Evolutionary conservation across 768 basidiomycete genomes (phyloP).

Genomic region (Tylopilus felleus): DNA sequence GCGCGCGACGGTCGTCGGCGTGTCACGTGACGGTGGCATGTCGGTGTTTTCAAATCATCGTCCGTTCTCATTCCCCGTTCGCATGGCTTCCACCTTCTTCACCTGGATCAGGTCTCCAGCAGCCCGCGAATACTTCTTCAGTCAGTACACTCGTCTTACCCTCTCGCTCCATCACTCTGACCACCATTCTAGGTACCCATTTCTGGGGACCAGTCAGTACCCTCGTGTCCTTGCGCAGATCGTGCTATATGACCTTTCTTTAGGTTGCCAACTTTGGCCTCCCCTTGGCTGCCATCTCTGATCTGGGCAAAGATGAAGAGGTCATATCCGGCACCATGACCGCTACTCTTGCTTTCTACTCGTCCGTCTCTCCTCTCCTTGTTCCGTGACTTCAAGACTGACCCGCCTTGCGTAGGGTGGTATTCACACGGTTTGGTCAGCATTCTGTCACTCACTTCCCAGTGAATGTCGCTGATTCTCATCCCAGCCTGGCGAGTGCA

Average conservation of each 20-base stretch:
- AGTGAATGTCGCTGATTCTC: slow-evolving; percentile 2
- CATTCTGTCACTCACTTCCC: background rate
- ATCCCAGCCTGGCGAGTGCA: slow-evolving; percentile 86
- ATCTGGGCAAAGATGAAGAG: slow-evolving; percentile 92
- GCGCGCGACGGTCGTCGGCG: background rate
- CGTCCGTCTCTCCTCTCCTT: slow-evolving; percentile 55
- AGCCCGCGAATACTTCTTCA: slow-evolving; percentile 92
- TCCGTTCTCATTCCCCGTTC: background rate
- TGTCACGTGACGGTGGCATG: slow-evolving; percentile 14
- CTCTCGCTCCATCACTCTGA: slow-evolving; percentile 14
- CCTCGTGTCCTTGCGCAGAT: background rate
- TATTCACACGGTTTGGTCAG: slow-evolving; percentile 94
- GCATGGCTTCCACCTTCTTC: slow-evolving; percentile 82
- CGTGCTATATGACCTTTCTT: slow-evolving; percentile 7
- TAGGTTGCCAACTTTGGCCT: slow-evolving; percentile 99
- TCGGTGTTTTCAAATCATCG: background rate
- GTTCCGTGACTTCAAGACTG: slow-evolving; percentile 7
- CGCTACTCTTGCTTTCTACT: slow-evolving; percentile 83
- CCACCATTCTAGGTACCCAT: slow-evolving; percentile 68
- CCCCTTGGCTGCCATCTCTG: slow-evolving; percentile 87
- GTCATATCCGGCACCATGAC: slow-evolving; percentile 98
- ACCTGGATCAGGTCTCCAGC: slow-evolving; percentile 91
- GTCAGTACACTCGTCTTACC: slow-evolving; percentile 44
- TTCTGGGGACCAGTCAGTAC: slow-evolving; percentile 94
- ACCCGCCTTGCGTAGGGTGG: slow-evolving; percentile 40